A percentile compares a stretch with the other conserved stretches of the same genome.
Evolutionary conservation across 768 basidiomycete species (phyloP).

Genomic region (Leccinum imitatum): DNA sequence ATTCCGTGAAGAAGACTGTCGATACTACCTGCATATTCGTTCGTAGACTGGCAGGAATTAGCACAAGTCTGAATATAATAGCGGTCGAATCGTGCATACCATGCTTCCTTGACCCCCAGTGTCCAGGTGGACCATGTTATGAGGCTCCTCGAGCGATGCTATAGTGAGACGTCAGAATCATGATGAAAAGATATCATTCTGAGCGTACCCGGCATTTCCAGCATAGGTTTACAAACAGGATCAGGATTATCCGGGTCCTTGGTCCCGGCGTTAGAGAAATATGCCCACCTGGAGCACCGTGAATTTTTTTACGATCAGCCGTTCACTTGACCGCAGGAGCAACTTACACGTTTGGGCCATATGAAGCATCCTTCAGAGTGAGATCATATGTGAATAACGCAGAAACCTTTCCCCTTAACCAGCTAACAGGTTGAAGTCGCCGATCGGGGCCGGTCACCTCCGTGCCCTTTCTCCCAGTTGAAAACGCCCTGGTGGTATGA

Average conservation of each 20-base stretch:
- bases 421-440: constrained; percentile 6
- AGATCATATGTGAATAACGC: constrained; percentile 18
- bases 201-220: no score
- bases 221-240: no score
- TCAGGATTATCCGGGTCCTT: no score
- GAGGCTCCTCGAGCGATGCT: constrained; percentile 22
- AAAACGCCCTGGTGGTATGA: constrained; percentile 8
- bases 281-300: no score
- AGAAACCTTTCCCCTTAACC: constrained; percentile 20
- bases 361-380: constrained; percentile 5
- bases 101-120: constrained; percentile 17
- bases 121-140: constrained; percentile 21
- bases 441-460: no score
- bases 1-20: background rate
- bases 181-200: no score
- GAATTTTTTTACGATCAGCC: no score
- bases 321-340: background rate
- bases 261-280: no score
- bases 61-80: background rate
- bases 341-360: constrained; percentile 20
- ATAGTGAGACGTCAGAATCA: background rate
- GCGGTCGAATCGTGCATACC: constrained; percentile 4
- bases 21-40: constrained; percentile 21
- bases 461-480: background rate
- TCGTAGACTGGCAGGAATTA: constrained; percentile 4